Percentiles rank a stretch among this genome's conserved stretches.
Conservation (phyloP, 2,329 filamentous ascomycete species). For the Bretziella fagacearum region DNA sequence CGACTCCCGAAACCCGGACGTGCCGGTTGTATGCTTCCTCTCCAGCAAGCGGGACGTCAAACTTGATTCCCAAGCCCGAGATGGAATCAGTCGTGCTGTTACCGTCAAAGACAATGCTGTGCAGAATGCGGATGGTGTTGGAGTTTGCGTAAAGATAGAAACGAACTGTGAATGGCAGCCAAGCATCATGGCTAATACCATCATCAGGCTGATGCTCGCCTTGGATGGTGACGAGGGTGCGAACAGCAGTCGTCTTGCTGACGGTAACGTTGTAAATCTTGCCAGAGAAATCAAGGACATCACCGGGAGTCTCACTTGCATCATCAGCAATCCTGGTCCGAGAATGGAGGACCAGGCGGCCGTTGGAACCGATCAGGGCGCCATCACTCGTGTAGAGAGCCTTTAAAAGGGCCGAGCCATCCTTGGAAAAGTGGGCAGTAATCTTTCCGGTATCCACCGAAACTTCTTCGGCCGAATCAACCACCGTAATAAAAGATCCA, state of each 20-base stretch:
- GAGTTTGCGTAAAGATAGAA: slow-evolving; percentile 44
- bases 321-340: slow-evolving; percentile 30
- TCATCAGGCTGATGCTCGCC: slow-evolving; percentile 23
- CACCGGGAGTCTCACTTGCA: slow-evolving; percentile 24
- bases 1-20: slow-evolving; percentile 36
- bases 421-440: slow-evolving; percentile 26
- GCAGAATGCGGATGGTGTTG: slow-evolving; percentile 35
- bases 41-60: slow-evolving; percentile 35
- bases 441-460: slow-evolving; percentile 30
- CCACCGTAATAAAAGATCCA: slow-evolving; percentile 9
- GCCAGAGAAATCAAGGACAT: slow-evolving; percentile 31
- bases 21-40: slow-evolving; percentile 42
- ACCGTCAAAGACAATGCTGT: slow-evolving; percentile 39
- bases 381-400: slow-evolving; percentile 25
- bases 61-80: slow-evolving; percentile 35
- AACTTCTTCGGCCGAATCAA: slow-evolving; percentile 21
- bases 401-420: slow-evolving; percentile 25
- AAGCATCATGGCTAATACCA: slow-evolving; percentile 23
- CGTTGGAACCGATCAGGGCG: slow-evolving; percentile 28
- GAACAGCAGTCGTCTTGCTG: slow-evolving; percentile 25
- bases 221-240: slow-evolving; percentile 30
- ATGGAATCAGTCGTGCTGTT: slow-evolving; percentile 34
- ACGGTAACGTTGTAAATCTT: slow-evolving; percentile 34
- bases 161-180: slow-evolving; percentile 34
- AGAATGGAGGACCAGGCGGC: slow-evolving; percentile 35